Evolutionary conservation across 2,329 filamentous ascomycete species (phyloP), one percentile per base, ranked within the genome.

Genomic region (Calonectria pseudoturangicola): DNA sequence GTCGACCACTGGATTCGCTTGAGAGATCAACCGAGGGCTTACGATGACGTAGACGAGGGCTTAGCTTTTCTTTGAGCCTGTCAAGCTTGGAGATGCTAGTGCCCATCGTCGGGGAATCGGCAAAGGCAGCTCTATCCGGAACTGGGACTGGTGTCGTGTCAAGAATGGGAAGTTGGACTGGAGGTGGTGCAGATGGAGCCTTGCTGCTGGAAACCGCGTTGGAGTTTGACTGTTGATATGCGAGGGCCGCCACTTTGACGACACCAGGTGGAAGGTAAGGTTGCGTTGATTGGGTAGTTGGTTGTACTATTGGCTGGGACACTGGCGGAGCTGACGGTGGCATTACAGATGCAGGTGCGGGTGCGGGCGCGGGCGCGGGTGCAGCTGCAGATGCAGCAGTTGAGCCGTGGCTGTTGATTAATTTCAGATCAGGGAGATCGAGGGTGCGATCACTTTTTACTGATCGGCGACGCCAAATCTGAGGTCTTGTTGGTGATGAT

Each of bases 401-500:
- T 25, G 88, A 90, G 45, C 88, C 88, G 81, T 89, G 85, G 69
- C 87, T 89, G 48, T 82, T 78, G 62, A 86, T 79, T 67, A 91
- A 82, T 72, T 87, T 88, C 64, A 91, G 85, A 70, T 87, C 85
- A 10, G 88, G 81, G 5, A 90, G 84, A 58, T 87, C 85, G 41
- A 88, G 79, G 73, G 82, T 85, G 66, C 84, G 84, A 67, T 89
- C 87, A 68, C 84, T 84, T 79, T 88, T 90, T 30, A 86, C 81
- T 16, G 88, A 89, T 56, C 89, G 86, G 66, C 89, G 85, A 70
- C 86, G 85, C 89, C 88, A 90, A 56, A 86, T 79, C 60, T 86
- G 81, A 51, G 81, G 77, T 36, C 81, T 79, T 33, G 78, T 78
- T 28, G 82, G 76, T 18, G 82, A 82, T 8, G 79, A 72, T 25